Base-by-base conservation (phyloP, 371 early-diverging fungal species). In the Rhizopus stolonifer region DNA sequence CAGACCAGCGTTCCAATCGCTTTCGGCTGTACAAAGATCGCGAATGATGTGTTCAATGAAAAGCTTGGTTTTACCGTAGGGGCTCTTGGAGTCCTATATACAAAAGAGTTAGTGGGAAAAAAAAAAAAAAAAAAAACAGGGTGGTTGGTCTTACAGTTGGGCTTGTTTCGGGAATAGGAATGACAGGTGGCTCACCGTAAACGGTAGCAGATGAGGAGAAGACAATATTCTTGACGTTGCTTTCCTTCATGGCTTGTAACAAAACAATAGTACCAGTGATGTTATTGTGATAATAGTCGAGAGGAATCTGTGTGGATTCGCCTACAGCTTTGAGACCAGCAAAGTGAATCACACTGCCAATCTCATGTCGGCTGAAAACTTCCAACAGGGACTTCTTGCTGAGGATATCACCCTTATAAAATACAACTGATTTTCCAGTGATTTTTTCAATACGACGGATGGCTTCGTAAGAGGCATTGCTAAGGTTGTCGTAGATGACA, bases 51-150 rank as follows among this genome's bases (percentile, higher is more conserved):
- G 77, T 59, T 94, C 94, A 76, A 86, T 81, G 61, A 87, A 89
- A 40, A 85, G 80, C 72, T 94, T 94, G 45, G 93, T 88, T 25
- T 89, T 84, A 13, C 93, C 94, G 57, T 94, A 94, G 21, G 94
- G 93, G 62, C 85, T 90, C 61, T 82, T 87, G 52, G 85, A 73
- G 29, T 74, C 81, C 59, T 79, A 71, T 64, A 49, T 52, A 38
- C 6, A 15, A 43, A 43, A 57, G 10, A 29, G 31, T 29, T 29
- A 29, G 31, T 29, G 31, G 10, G 31, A 29, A 29, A 29, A 10
- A 29, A 7, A 29, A 7, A 29, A n/a, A n/a, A n/a, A n/a, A n/a
- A n/a, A n/a, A n/a, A n/a, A n/a, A n/a, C n/a, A n/a, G n/a, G n/a
- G n/a, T n/a, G 54, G 45, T 50, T 46, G 59, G 17, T 58, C 76